Conservation (phyloP, 2,329 filamentous ascomycete species). For the Penicillium sp. region DNA sequence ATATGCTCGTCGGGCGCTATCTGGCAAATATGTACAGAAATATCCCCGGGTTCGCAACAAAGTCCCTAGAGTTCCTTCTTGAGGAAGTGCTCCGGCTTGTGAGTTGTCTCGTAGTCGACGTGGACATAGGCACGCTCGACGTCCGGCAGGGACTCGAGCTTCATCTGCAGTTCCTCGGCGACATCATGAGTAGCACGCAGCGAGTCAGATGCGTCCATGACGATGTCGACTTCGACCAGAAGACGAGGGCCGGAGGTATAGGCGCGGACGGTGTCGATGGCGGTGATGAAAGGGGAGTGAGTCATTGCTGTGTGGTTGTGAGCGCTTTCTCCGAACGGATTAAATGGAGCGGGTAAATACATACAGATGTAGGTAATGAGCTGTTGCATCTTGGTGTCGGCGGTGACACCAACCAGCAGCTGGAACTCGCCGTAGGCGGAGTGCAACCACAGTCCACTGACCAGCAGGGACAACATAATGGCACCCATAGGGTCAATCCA, state of each 20-base stretch:
- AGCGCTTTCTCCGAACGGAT: background rate
- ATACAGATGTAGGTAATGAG: slow-evolving; percentile 89
- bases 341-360: slow-evolving; percentile 19
- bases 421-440: slow-evolving; percentile 89
- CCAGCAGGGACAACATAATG: slow-evolving; percentile 74
- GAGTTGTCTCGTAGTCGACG: slow-evolving; percentile 93
- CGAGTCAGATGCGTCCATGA: slow-evolving; percentile 75
- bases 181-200: slow-evolving; percentile 84
- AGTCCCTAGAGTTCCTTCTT: slow-evolving; percentile 59
- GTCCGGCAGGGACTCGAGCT: slow-evolving; percentile 86
- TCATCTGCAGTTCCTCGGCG: slow-evolving; percentile 89
- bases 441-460: slow-evolving; percentile 75
- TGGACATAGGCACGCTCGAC: slow-evolving; percentile 95
- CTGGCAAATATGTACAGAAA: background rate
- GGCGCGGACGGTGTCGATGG: slow-evolving; percentile 91
- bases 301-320: slow-evolving; percentile 79
- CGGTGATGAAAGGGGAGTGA: slow-evolving; percentile 74
- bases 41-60: background rate
- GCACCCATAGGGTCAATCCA: slow-evolving; percentile 95
- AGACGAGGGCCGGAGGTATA: slow-evolving; percentile 87
- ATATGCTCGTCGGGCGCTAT: no score
- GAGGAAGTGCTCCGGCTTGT: slow-evolving; percentile 80
- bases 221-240: slow-evolving; percentile 93
- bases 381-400: slow-evolving; percentile 80
- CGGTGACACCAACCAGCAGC: slow-evolving; percentile 83